phyloP scores from a whole-genome alignment of 2,329 filamentous ascomycete species.

The Scolecobasidium constrictum region DNA sequence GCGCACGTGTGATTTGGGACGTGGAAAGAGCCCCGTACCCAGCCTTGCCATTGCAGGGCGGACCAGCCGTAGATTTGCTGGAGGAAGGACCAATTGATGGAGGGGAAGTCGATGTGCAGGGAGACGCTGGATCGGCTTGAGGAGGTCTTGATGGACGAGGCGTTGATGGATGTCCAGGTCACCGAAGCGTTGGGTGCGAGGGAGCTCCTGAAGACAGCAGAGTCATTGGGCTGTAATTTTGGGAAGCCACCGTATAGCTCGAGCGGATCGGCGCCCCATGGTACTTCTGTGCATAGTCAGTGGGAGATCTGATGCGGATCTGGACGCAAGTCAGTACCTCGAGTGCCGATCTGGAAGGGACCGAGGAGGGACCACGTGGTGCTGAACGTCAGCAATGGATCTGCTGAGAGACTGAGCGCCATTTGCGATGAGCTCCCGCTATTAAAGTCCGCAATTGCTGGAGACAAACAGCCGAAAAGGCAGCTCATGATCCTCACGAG shows the following conservation, averaged over 20 bases:
- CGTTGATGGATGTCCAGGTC: conserved; percentile 33
- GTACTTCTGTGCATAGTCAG: conserved; percentile 33
- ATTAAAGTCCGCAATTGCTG: no score
- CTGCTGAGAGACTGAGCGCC: no score
- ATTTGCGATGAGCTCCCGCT: no score
- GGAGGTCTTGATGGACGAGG: conserved; percentile 18
- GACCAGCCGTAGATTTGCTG: conserved; percentile 48
- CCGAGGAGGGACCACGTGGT: conserved; percentile 42
- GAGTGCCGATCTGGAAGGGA: conserved; percentile 47
- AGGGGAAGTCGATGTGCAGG: conserved; percentile 35
- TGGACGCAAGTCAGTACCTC: conserved; percentile 40
- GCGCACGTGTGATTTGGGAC: conserved; percentile 24
- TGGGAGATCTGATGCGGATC: conserved; percentile 11
- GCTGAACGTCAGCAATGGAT: conserved; percentile 17
- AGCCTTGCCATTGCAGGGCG: conserved; percentile 47
- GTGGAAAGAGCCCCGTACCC: conserved; percentile 40
- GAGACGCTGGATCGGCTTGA: conserved; percentile 23
- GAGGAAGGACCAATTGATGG: conserved; percentile 43
- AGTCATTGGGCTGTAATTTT: conserved; percentile 30
- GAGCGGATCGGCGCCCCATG: conserved; percentile 49
- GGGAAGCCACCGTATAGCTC: conserved; percentile 43
- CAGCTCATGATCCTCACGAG: no score
- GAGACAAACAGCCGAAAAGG: no score
- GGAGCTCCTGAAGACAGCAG: conserved; percentile 37
- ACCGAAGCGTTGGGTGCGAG: conserved; percentile 39